phyloP scores from a whole-genome alignment of 257 asterid genomes.

The Orobanche coerulescens region DNA sequence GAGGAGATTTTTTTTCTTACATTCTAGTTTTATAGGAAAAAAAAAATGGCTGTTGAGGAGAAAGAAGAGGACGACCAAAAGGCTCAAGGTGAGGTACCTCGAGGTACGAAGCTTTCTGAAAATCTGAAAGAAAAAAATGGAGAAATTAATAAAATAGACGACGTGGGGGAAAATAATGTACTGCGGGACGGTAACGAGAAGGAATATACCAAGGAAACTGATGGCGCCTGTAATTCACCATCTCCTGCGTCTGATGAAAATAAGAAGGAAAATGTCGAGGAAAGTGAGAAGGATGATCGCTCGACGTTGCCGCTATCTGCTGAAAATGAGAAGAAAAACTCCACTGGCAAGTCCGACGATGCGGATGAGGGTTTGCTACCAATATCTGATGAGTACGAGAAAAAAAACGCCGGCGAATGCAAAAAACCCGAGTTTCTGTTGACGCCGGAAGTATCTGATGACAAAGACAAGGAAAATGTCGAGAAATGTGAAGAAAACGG shows the following conservation, averaged over 20 bases:
- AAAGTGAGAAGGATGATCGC: not conserved
- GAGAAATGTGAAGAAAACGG: not conserved
- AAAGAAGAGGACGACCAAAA: conserved; percentile 7
- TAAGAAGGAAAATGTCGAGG: not conserved
- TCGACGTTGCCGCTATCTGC: not conserved
- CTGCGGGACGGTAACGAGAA: not conserved
- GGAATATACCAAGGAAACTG: not conserved
- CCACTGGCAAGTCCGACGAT: too few relatives aligned
- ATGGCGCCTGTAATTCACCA: not conserved
- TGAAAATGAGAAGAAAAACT: not conserved
- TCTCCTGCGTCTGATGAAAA: not conserved
- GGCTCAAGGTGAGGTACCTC: conserved; percentile 9
- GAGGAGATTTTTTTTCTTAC: not conserved
- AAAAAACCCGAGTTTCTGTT: too few relatives aligned
- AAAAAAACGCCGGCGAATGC: not conserved
- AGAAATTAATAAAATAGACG: not conserved
- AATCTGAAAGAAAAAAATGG: not conserved
- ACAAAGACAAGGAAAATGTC: not conserved
- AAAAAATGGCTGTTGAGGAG: conserved; percentile 9
- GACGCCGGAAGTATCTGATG: too few relatives aligned
- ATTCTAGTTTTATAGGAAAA: not conserved
- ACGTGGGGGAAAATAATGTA: too few relatives aligned
- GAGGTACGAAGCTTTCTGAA: conserved; percentile 5
- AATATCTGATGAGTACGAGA: not conserved
- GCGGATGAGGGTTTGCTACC: too few relatives aligned